Percentiles rank a stretch among this genome's conserved stretches.
Conservation (phyloP, 2,329 filamentous ascomycete genomes). For the Hypoxylon sp. region DNA sequence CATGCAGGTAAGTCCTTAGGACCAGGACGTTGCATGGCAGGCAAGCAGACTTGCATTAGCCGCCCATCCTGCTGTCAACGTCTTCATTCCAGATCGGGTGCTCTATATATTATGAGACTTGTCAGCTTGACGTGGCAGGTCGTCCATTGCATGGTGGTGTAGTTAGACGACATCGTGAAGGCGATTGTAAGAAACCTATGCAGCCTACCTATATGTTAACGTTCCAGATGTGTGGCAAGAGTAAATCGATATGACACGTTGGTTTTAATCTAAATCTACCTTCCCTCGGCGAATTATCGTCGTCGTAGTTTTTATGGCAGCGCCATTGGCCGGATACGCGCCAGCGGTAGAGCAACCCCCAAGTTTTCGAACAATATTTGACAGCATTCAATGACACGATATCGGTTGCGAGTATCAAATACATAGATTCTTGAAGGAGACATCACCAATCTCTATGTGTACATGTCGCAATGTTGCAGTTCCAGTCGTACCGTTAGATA, state of each 20-base stretch:
- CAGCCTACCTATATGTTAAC: background rate
- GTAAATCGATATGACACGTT: background rate
- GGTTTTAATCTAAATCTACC: background rate
- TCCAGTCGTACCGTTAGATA: background rate
- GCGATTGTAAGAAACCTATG: background rate
- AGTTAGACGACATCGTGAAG: background rate
- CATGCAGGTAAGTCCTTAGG: background rate
- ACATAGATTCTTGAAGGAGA: background rate
- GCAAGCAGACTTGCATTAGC: background rate
- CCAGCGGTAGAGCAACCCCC: background rate
- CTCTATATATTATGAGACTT: background rate
- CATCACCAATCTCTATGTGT: background rate
- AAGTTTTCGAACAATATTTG: background rate
- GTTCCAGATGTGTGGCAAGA: background rate
- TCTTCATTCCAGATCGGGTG: background rate
- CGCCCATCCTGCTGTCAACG: background rate
- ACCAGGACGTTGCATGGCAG: background rate
- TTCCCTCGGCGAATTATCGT: background rate
- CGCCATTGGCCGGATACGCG: slow-evolving; percentile 10
- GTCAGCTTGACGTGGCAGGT: background rate
- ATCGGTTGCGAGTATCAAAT: background rate
- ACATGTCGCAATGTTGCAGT: background rate
- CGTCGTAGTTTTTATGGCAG: background rate
- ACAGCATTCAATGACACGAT: background rate
- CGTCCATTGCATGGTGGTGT: background rate